A percentile compares a stretch with the other conserved stretches of the same genome.
Conservation (phyloP, 768 basidiomycete genomes). For the Ramaria sp. region DNA sequence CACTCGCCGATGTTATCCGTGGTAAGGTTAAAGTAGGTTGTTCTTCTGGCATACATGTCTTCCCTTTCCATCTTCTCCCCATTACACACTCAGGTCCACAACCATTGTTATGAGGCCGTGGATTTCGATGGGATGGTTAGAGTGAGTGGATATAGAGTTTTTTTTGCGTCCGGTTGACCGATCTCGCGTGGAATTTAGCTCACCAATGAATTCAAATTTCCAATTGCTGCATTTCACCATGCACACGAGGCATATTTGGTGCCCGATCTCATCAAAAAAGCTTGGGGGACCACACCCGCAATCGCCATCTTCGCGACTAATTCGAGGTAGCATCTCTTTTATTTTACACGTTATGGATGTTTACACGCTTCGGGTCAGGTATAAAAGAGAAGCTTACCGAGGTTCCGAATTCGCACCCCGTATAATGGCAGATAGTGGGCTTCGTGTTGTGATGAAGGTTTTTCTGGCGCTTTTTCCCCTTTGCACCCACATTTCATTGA, state of each 20-base stretch:
- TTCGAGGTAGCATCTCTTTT: constrained; percentile 25
- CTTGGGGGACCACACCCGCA: constrained; percentile 35
- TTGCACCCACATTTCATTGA: neutral
- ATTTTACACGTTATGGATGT: neutral
- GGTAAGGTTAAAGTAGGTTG: constrained; percentile 27
- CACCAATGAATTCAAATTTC: constrained; percentile 32
- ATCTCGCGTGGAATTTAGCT: constrained; percentile 14
- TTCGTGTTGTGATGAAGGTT: constrained; percentile 26
- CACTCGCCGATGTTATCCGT: constrained; percentile 22
- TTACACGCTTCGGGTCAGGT: constrained; percentile 16
- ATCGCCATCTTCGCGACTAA: constrained; percentile 32
- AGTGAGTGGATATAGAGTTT: constrained; percentile 11
- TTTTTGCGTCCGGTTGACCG: neutral
- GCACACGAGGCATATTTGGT: constrained; percentile 45
- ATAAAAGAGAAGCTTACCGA: constrained; percentile 33
- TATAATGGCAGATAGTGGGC: constrained; percentile 35
- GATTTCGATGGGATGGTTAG: constrained; percentile 20
- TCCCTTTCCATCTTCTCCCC: neutral
- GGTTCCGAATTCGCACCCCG: constrained; percentile 30
- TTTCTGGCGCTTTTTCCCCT: neutral
- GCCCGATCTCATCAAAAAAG: constrained; percentile 29
- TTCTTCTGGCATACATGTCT: no score
- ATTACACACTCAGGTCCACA: constrained; percentile 15
- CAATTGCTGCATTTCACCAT: constrained; percentile 25
- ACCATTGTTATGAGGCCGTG: constrained; percentile 28